Conservation (phyloP, 164 flowering plant species). For the Pachysandra terminalis region DNA sequence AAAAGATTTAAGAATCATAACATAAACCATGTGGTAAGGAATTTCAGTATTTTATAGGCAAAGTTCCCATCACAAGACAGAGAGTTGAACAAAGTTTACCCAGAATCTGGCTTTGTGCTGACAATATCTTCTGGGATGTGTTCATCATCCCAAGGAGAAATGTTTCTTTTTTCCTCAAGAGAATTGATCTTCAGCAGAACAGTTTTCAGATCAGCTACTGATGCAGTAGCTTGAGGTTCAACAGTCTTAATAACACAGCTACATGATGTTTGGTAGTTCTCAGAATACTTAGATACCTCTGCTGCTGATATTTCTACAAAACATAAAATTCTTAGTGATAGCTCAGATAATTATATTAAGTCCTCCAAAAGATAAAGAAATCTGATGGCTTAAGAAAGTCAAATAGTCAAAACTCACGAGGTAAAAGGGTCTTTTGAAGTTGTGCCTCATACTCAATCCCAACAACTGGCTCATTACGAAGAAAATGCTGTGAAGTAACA, state of each 20-base stretch:
- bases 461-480: constrained; percentile 78
- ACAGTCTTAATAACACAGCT: constrained; percentile 80
- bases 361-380: background rate
- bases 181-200: constrained; percentile 49
- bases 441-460: constrained; percentile 91
- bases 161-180: constrained; percentile 53
- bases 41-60: background rate
- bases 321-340: constrained; percentile 5
- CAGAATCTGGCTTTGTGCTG: constrained; percentile 59
- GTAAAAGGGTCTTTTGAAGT: constrained; percentile 82
- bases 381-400: background rate
- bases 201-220: constrained; percentile 57
- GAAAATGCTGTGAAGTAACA: constrained; percentile 65
- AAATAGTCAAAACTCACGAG: constrained; percentile 51
- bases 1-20: background rate
- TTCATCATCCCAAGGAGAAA: constrained; percentile 89
- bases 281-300: constrained; percentile 68
- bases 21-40: background rate
- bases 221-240: constrained; percentile 71
- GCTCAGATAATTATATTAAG: too few relatives aligned
- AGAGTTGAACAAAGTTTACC: constrained; percentile 43
- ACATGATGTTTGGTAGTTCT: constrained; percentile 54
- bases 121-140: constrained; percentile 90
- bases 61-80: background rate
- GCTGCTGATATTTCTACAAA: constrained; percentile 61